These are phyloP conservation scores for Russula sp. DNA, from an alignment of 768 basidiomycete species.

Conservation along the genomic window DNA sequence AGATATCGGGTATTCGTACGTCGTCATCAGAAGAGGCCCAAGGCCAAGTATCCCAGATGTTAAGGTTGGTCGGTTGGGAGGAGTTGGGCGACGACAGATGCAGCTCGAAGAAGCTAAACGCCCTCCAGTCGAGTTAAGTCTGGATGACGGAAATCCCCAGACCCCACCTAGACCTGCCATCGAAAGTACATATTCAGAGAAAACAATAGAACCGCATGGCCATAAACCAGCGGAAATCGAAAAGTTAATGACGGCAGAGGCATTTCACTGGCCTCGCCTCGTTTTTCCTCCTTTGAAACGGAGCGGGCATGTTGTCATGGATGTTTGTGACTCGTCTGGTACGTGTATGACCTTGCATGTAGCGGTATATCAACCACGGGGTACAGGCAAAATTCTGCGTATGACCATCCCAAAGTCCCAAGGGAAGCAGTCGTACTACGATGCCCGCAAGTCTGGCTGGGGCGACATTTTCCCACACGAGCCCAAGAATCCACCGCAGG, in stretches of 20 bases:
- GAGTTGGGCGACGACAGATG: slow-evolving; percentile 41
- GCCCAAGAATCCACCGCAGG: slow-evolving; percentile 70
- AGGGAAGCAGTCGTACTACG: slow-evolving; percentile 92
- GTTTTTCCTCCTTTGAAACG: slow-evolving; percentile 89
- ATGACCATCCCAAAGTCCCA: slow-evolving; percentile 89
- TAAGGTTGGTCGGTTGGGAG: slow-evolving; percentile 45
- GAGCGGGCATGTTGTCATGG: slow-evolving; percentile 86
- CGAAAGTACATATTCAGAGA: background rate
- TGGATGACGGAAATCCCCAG: slow-evolving; percentile 20
- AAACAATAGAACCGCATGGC: background rate
- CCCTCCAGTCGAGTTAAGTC: slow-evolving; percentile 20
- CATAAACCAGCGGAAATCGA: slow-evolving; percentile 35
- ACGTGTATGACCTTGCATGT: slow-evolving; percentile 17
- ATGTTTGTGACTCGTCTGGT: slow-evolving; percentile 83
- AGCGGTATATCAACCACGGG: background rate
- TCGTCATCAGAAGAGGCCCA: slow-evolving; percentile 74
- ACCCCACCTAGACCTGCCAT: background rate
- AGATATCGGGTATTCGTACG: slow-evolving; percentile 83
- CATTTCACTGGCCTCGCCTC: slow-evolving; percentile 85
- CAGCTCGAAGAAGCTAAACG: slow-evolving; percentile 28
- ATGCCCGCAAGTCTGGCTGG: slow-evolving; percentile 90
- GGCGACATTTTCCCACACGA: slow-evolving; percentile 92
- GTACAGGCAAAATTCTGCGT: slow-evolving; percentile 83
- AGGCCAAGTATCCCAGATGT: slow-evolving; percentile 42
- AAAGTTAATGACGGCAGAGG: slow-evolving; percentile 57